phyloP scores from a whole-genome alignment of 257 asterid species.

The Eucommia ulmoides region DNA sequence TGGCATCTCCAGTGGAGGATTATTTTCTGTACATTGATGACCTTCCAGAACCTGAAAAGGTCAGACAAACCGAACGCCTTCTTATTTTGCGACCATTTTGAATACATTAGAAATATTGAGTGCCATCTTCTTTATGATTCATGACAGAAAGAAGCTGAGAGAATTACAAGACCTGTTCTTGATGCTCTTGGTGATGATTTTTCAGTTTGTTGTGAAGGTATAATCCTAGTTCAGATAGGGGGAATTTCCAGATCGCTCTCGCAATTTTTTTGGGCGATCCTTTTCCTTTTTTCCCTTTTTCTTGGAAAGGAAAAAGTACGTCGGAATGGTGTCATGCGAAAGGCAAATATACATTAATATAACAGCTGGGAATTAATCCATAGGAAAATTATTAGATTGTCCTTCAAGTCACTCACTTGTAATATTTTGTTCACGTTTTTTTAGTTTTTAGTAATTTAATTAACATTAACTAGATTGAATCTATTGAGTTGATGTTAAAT shows the following conservation, averaged over 20 bases:
- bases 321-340: not conserved
- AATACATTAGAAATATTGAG: too few relatives aligned
- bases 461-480: too few relatives aligned
- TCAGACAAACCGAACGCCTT: conserved; percentile 10
- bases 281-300: not conserved
- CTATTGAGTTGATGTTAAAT: too few relatives aligned
- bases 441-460: too few relatives aligned
- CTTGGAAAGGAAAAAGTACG: not conserved
- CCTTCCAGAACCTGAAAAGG: conserved; percentile 69
- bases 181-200: conserved; percentile 94
- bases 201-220: conserved; percentile 84
- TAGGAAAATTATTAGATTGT: too few relatives aligned
- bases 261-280: not conserved
- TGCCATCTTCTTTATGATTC: conserved; percentile 7
- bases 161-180: conserved; percentile 42
- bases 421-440: too few relatives aligned
- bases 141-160: conserved; percentile 65
- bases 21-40: conserved; percentile 78
- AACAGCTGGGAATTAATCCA: too few relatives aligned
- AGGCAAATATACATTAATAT: too few relatives aligned
- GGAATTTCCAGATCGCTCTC: not conserved
- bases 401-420: too few relatives aligned
- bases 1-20: conserved; percentile 80
- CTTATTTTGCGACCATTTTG: not conserved
- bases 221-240: not conserved